Percentiles rank a stretch among this genome's conserved stretches.
Evolutionary conservation across 257 asterid species (phyloP).

Genomic region (Solanum boliviense): DNA sequence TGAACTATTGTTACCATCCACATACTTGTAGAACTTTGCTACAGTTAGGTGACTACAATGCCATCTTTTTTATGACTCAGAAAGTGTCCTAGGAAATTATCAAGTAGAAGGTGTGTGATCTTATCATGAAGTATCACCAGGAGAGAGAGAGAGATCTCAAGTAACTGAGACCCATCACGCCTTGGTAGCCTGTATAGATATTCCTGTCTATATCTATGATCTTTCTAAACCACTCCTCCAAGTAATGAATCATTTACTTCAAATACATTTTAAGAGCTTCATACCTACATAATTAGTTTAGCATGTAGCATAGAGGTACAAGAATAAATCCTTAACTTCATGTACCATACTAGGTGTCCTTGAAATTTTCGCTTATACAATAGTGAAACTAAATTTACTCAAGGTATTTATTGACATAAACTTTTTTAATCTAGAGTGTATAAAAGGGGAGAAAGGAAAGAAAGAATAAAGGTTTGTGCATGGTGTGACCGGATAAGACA

Average conservation of each 20-base stretch:
- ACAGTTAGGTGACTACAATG: not conserved
- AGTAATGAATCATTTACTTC: not conserved
- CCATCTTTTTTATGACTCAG: not conserved
- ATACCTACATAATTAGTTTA: not conserved
- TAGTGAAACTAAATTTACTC: not conserved
- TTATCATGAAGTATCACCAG: not conserved
- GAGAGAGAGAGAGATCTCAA: not conserved
- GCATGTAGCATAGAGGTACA: not conserved
- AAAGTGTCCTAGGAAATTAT: not conserved
- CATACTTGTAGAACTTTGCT: not conserved
- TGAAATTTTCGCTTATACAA: not conserved
- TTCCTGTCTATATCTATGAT: not conserved
- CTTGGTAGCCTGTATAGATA: not conserved
- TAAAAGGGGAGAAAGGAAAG: not conserved
- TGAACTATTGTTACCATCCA: not conserved
- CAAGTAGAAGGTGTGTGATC: not conserved
- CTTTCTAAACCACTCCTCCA: not conserved
- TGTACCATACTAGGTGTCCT: not conserved
- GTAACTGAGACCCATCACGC: not conserved
- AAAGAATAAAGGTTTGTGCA: not conserved
- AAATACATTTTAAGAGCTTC: not conserved
- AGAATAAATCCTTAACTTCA: not conserved
- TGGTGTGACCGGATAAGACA: not conserved
- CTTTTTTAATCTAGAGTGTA: not conserved
- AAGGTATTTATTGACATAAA: not conserved